Evolutionary conservation across 1,284 basidiomycete species (phyloP).

Genomic region (Bothia castanella): DNA sequence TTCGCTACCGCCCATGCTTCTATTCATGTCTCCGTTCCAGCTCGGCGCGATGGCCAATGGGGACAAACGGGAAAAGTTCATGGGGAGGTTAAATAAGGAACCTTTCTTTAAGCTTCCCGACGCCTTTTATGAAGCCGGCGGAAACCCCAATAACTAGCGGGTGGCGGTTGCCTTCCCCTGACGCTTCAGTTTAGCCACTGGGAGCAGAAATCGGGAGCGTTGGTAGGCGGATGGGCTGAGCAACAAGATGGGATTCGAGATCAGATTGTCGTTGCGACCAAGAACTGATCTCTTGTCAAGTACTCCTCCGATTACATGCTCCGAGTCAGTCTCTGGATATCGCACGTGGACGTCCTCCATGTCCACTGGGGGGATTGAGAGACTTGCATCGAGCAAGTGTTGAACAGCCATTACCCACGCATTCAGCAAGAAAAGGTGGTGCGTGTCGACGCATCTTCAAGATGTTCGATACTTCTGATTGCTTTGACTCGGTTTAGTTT

Average conservation of each 20-base stretch:
- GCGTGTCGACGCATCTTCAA: no score
- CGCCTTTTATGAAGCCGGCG: constrained; percentile 44
- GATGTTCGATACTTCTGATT: no score
- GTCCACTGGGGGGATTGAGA: constrained; percentile 40
- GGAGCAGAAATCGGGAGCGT: constrained; percentile 39
- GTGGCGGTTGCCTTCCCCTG: neutral
- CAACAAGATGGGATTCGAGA: constrained; percentile 41
- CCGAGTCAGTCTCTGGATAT: no score
- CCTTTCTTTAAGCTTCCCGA: constrained; percentile 47
- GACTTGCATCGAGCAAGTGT: constrained; percentile 42
- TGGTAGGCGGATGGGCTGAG: constrained; percentile 48
- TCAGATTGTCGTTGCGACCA: constrained; percentile 46
- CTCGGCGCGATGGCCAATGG: constrained; percentile 57
- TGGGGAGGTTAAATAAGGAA: constrained; percentile 46
- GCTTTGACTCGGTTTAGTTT: no score
- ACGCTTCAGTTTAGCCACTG: constrained; percentile 29
- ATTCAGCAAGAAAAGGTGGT: constrained; percentile 44
- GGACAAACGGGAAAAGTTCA: constrained; percentile 35
- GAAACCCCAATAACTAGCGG: constrained; percentile 51
- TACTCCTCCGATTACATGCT: no score
- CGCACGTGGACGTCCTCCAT: constrained; percentile 38
- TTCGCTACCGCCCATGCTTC: no score
- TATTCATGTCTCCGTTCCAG: constrained; percentile 45
- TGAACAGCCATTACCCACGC: constrained; percentile 41
- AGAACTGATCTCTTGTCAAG: no score